Evolutionary conservation across 2,329 filamentous ascomycete species (phyloP), one percentile per base, ranked within the genome.

Genomic region (Pleoardoris graminearum): DNA sequence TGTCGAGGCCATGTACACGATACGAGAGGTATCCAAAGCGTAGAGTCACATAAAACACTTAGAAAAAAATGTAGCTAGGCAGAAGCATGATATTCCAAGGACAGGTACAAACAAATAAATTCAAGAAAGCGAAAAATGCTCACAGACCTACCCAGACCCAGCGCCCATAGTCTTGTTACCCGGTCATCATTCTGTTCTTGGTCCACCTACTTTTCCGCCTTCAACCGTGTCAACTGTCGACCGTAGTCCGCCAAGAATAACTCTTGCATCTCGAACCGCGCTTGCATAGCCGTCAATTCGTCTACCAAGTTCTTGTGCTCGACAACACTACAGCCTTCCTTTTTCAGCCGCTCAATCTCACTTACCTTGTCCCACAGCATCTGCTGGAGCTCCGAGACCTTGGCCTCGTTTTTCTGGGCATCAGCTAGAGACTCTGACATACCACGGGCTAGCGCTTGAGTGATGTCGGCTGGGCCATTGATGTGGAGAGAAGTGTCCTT

Each of bases 241-340:
- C 41, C 14, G 42, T 25, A 48, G 12, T 46, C 7, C n/a, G 32
- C 23, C 19, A 56, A 29, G 12, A 57, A 14, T 30, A 35, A 30
- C 4, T 37, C 50, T 17, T 54, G 49, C 49, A 57, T 53, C 6
- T 36, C 17, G 1, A 58, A 30, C n/a, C 51, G 50, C 1, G 36
- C 29, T 3, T 54, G 43, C 45, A 53, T 55, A 0, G 60, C 58
- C n/a, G 33, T 44, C 6, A 60, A 36, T 46, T 62, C 50, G n/a
- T 59, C 54, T 2, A 12, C 21, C 19, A 61, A 11, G n/a, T 21
- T 45, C 14, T 38, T 37, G 47, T 61, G 57, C 16, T 19, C 25
- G 2, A 33, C n/a, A 22, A 53, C 23, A 38, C n/a, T 33, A 19
- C 19, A 53, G 2, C 8, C 48, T 1, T n/a, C 23, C 35, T 35